Base-by-base conservation (phyloP, 208 protist species). In the Crithidia expoeki region DNA sequence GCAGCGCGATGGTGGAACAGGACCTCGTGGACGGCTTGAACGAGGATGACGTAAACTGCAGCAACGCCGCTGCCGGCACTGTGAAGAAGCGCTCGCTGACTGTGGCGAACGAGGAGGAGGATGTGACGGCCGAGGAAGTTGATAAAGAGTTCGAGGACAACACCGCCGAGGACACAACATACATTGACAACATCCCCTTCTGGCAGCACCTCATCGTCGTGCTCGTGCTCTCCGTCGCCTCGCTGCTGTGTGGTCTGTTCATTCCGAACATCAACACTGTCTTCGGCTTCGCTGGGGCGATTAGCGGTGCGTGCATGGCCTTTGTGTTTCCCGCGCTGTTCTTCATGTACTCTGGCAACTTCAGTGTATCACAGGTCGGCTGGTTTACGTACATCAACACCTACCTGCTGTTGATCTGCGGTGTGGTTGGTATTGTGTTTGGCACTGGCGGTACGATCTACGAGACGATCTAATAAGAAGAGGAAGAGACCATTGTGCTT, bases 211-310 rank as follows among this genome's bases (percentile, higher is more conserved):
- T 80, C 30, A 38, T 80, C 27, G 79, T 75, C 25, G 79, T 84
- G 30, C 49, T 74, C 1, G 10, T 65, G 10, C 67, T 79, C 25
- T 59, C 70, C 21, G 36, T 78, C 33, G 70, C 71, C 1, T 79
- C 74, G 34, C 80, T 93, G 27, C 63, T 93, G 30, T 71, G 70
- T 16, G 89, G 85, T 21, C 42, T 95, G n/a, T 86, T 93, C 57
- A 88, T 95, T 73, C 86, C 86, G 21, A 83, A 76, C 55, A 84
- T 95, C 61, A 84, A 79, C 46, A 84, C 85, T 44, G 87, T 92
- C 19, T 88, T 91, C 44, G 74, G 72, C 33, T 79, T 91, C 11
- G 72, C 79, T 12, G 85, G 85, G 23, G 42, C 81, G 36, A 77
- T 88, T 51, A 86, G 79, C 74, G 79, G 85, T 27, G 81, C 79